These are phyloP conservation scores for Eugenia klotzschiana DNA, from an alignment of 441 rosid genomes.

Conservation along the genomic window DNA sequence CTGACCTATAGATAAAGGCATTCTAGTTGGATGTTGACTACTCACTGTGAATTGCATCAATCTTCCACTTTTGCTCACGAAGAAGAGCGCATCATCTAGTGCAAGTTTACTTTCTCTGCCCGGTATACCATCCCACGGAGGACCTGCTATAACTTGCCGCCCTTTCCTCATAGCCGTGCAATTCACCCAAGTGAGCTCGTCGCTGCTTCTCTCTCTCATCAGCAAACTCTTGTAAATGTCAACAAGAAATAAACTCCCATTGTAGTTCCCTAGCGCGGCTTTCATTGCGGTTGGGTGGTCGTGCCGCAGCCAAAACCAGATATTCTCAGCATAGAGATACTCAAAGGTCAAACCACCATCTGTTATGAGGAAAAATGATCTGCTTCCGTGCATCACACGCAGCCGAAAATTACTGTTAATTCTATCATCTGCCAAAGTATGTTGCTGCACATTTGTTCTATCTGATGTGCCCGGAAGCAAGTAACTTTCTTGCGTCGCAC, in stretches of 20 bases:
- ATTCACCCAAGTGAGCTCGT: conserved; percentile 43
- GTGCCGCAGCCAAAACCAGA: conserved; percentile 59
- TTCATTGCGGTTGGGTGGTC: conserved; percentile 50
- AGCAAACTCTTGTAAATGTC: conserved; percentile 36
- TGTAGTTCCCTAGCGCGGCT: conserved; percentile 50
- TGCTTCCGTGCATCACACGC: conserved; percentile 41
- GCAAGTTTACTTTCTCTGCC: conserved; percentile 31
- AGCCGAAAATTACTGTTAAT: conserved; percentile 30
- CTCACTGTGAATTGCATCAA: conserved; percentile 61
- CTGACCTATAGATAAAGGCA: background rate
- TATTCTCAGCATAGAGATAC: conserved; percentile 40
- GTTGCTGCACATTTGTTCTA: conserved; percentile 5
- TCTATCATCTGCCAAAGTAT: conserved; percentile 21
- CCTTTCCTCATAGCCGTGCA: conserved; percentile 54
- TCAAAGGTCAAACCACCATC: conserved; percentile 42
- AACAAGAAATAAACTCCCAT: conserved; percentile 48
- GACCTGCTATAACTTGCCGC: conserved; percentile 37
- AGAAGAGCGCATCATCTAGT: conserved; percentile 50
- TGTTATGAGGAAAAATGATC: conserved; percentile 44
- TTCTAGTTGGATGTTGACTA: conserved; percentile 1
- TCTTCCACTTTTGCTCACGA: conserved; percentile 48
- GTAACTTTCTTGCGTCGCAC: conserved; percentile 27
- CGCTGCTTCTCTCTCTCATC: conserved; percentile 38
- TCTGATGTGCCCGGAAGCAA: conserved; percentile 14
- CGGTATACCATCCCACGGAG: conserved; percentile 55